A percentile compares a stretch with the other conserved stretches of the same genome.
Evolutionary conservation across 148 eudicot genomes (phyloP).

Genomic region (Vaccinium myrtillus): DNA sequence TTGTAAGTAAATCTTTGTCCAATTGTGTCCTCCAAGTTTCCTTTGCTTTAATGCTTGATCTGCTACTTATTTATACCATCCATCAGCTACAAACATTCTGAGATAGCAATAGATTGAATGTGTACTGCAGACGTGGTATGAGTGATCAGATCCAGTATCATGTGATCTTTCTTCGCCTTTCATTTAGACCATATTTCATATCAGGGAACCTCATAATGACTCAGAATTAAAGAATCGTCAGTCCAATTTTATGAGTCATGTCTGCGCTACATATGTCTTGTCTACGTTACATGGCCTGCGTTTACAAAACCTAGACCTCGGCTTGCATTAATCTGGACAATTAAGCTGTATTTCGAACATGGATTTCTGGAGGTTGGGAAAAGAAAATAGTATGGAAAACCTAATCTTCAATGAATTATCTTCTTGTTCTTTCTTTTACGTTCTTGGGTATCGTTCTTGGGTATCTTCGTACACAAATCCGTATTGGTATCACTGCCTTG

Average conservation of each 20-base stretch:
- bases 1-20: too few relatives aligned
- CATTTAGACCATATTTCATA: neutral
- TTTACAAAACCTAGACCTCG: neutral
- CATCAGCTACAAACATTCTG: neutral
- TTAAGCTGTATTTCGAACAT: neutral
- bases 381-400: neutral
- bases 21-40: neutral
- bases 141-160: neutral
- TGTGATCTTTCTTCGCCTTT: neutral
- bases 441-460: too few relatives aligned
- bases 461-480: too few relatives aligned
- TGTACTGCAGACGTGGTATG: too few relatives aligned
- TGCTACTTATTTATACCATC: neutral
- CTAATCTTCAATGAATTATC: neutral
- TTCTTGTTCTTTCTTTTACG: neutral
- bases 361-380: neutral
- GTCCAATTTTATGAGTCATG: too few relatives aligned
- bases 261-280: too few relatives aligned
- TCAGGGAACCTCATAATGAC: too few relatives aligned
- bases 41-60: neutral
- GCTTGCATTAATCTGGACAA: neutral
- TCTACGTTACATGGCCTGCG: neutral
- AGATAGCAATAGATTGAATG: neutral
- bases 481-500: too few relatives aligned
- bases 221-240: too few relatives aligned